Conservation (phyloP, 2,329 filamentous ascomycete genomes). For the Lasiodiplodia gonubiensis region DNA sequence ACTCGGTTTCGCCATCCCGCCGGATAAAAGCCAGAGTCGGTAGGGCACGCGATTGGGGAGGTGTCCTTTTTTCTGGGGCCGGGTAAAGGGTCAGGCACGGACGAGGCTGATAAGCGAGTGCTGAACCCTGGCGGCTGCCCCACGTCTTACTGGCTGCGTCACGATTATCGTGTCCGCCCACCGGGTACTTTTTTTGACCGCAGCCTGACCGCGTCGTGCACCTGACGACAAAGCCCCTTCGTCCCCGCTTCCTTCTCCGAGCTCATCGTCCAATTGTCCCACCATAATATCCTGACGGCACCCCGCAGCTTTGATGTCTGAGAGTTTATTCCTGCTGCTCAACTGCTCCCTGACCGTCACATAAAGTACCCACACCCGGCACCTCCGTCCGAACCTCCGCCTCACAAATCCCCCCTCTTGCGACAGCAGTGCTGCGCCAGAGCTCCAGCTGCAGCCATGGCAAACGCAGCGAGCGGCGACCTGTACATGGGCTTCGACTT, state of each 20-base stretch:
- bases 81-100: slow-evolving; percentile 7
- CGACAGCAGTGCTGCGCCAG: background rate
- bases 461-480: slow-evolving; percentile 39
- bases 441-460: slow-evolving; percentile 8
- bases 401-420: background rate
- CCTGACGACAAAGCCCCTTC: background rate
- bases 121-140: slow-evolving; percentile 7
- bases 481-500: slow-evolving; percentile 94
- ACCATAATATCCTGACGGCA: slow-evolving; percentile 3
- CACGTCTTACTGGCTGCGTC: slow-evolving; percentile 8
- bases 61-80: background rate
- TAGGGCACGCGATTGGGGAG: slow-evolving; percentile 5
- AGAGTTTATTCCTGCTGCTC: slow-evolving; percentile 3
- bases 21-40: slow-evolving; percentile 2
- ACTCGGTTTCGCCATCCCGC: background rate
- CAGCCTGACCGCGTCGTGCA: slow-evolving; percentile 7
- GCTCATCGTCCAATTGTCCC: slow-evolving; percentile 10
- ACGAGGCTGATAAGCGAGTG: slow-evolving; percentile 11
- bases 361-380: background rate
- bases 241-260: slow-evolving; percentile 7
- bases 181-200: slow-evolving; percentile 12
- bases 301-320: slow-evolving; percentile 23
- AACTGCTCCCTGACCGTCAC: slow-evolving; percentile 22
- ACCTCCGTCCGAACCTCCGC: no score
- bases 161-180: slow-evolving; percentile 5